A percentile compares a stretch with the other conserved stretches of the same genome.
Conservation (phyloP, 2,329 filamentous ascomycete species). For the Monosporascus sp. region DNA sequence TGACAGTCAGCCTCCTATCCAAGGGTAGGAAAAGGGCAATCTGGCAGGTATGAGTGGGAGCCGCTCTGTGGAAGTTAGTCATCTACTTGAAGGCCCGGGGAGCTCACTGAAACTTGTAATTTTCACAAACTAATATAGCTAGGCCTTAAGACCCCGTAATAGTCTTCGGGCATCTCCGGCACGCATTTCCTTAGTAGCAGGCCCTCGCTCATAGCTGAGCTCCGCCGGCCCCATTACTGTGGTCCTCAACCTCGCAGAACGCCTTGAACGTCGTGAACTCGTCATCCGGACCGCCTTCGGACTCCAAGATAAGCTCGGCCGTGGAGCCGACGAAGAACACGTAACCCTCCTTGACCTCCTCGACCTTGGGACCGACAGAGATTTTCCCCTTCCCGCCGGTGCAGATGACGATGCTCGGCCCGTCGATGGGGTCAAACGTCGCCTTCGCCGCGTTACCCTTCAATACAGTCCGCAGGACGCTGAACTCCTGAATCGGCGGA, state of each 20-base stretch:
- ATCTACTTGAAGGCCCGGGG: no score
- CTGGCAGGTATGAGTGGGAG: no score
- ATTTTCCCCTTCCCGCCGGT: conserved; percentile 80
- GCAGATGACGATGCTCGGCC: conserved; percentile 90
- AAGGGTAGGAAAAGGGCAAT: no score
- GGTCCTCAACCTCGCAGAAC: conserved; percentile 74
- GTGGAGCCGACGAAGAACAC: conserved; percentile 85
- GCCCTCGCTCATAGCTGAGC: neutral
- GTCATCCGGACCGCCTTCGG: conserved; percentile 52
- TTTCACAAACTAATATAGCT: no score
- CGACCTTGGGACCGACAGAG: conserved; percentile 73
- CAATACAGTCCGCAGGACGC: conserved; percentile 75
- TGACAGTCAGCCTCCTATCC: no score
- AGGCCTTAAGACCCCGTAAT: no score
- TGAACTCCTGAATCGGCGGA: conserved; percentile 94
- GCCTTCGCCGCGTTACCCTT: conserved; percentile 69
- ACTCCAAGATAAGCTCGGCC: conserved; percentile 77
- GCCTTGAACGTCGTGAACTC: conserved; percentile 87
- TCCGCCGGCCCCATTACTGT: conserved; percentile 27
- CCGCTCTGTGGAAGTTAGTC: no score
- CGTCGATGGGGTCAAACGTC: conserved; percentile 80
- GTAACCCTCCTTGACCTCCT: conserved; percentile 67
- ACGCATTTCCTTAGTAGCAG: neutral
- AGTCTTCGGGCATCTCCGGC: neutral
- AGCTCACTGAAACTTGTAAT: no score